Conservation (phyloP, 768 basidiomycete genomes). For the Boletales sp. region DNA sequence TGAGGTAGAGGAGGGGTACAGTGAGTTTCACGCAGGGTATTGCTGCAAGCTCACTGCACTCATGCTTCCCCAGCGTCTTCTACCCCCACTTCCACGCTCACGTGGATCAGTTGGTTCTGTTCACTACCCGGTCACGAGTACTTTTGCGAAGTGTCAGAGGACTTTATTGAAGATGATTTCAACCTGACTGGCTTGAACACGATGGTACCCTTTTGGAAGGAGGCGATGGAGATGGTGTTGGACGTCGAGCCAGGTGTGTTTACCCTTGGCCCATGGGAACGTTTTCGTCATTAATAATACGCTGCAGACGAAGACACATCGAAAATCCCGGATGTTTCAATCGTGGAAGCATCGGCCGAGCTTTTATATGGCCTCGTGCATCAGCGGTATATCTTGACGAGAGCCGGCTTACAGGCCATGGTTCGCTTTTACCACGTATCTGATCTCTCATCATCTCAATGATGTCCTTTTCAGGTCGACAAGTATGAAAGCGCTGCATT, state of each 20-base stretch:
- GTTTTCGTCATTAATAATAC: slow-evolving; percentile 8
- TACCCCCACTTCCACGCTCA: slow-evolving; percentile 86
- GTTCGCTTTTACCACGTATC: slow-evolving; percentile 39
- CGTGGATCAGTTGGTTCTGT: slow-evolving; percentile 97
- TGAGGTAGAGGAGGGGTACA: slow-evolving; percentile 64
- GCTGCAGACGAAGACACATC: slow-evolving; percentile 79
- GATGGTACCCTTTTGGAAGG: slow-evolving; percentile 99
- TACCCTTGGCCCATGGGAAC: slow-evolving; percentile 11
- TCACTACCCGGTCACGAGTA: slow-evolving; percentile 95
- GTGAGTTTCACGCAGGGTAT: slow-evolving; percentile 45
- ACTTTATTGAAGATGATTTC: slow-evolving; percentile 99
- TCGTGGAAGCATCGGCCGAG: slow-evolving; percentile 96
- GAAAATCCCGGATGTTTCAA: slow-evolving; percentile 97
- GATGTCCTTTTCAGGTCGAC: slow-evolving; percentile 59
- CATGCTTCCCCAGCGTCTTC: slow-evolving; percentile 61
- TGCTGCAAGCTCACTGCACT: slow-evolving; percentile 11
- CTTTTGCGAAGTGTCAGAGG: slow-evolving; percentile 96
- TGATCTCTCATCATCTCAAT: slow-evolving; percentile 17
- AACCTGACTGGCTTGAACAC: slow-evolving; percentile 94
- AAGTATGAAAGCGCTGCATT: slow-evolving; percentile 93
- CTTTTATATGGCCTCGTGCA: slow-evolving; percentile 97
- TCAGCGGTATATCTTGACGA: slow-evolving; percentile 94
- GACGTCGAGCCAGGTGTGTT: slow-evolving; percentile 95
- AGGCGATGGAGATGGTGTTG: slow-evolving; percentile 99
- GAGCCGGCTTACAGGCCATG: slow-evolving; percentile 93